Percentiles rank a stretch among this genome's conserved stretches.
Conservation (phyloP, 345 rosid species). For the Atalantia buxifolia region DNA sequence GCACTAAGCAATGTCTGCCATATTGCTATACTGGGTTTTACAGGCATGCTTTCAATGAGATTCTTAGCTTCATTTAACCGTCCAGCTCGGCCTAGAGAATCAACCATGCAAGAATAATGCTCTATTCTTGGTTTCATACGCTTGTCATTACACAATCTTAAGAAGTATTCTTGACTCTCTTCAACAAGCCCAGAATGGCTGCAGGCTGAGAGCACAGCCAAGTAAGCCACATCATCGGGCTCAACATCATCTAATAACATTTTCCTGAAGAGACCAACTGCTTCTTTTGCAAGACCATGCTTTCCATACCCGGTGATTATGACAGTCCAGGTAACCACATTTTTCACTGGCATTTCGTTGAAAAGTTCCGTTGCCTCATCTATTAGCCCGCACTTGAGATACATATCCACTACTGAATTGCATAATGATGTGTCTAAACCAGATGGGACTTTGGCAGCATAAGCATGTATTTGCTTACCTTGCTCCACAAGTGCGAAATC, state of each 20-base stretch:
- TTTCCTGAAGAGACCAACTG: conserved; percentile 44
- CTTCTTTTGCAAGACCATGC: conserved; percentile 76
- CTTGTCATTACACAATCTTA: conserved; percentile 36
- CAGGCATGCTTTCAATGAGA: conserved; percentile 64
- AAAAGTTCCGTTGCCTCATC: conserved; percentile 70
- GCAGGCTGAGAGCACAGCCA: conserved; percentile 81
- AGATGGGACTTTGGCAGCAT: conserved; percentile 51
- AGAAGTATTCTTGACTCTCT: conserved; percentile 62
- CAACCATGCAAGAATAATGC: conserved; percentile 87
- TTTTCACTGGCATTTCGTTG: conserved; percentile 45
- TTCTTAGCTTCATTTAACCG: conserved; percentile 63
- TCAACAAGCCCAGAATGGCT: conserved; percentile 80
- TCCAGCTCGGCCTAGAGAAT: conserved; percentile 82
- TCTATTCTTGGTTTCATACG: conserved; percentile 54
- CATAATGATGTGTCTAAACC: conserved; percentile 62
- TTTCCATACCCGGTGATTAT: conserved; percentile 92
- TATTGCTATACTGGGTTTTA: conserved; percentile 61
- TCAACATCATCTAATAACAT: conserved; percentile 49
- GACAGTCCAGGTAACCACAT: conserved; percentile 87
- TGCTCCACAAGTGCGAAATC: conserved; percentile 80
- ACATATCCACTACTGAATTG: conserved; percentile 82
- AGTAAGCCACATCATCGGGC: conserved; percentile 76
- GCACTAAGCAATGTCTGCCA: conserved; percentile 93
- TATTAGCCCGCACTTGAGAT: conserved; percentile 74
- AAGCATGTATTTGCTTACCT: conserved; percentile 86